phyloP scores from a whole-genome alignment of 352 stramenopile genomes.

The Phytophthora constricta region DNA sequence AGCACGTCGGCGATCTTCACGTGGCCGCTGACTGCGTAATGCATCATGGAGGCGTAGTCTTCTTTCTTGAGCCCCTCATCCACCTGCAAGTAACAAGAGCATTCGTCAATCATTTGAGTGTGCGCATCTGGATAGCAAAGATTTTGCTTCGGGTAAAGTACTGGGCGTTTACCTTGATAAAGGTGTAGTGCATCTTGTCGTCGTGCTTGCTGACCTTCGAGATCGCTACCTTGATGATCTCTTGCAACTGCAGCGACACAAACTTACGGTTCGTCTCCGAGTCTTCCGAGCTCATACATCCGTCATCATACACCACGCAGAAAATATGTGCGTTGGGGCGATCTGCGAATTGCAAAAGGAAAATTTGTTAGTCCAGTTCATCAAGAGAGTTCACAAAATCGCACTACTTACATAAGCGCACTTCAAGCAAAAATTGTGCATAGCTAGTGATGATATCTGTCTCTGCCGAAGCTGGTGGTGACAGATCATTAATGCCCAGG shows the following conservation, averaged over 20 bases:
- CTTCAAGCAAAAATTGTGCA: constrained; percentile 73
- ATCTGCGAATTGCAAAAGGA: constrained; percentile 39
- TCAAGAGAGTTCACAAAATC: not conserved
- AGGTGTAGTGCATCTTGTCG: constrained; percentile 83
- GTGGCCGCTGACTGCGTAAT: constrained; percentile 85
- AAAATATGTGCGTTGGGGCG: constrained; percentile 86
- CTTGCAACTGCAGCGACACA: constrained; percentile 80
- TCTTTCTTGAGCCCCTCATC: constrained; percentile 63
- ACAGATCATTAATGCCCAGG: constrained; percentile 84
- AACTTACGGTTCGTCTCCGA: constrained; percentile 77
- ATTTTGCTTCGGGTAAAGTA: not conserved
- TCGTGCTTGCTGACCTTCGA: constrained; percentile 81
- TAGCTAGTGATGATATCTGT: constrained; percentile 86
- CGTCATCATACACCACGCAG: constrained; percentile 86
- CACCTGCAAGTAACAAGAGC: constrained; percentile 40
- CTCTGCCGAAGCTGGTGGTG: constrained; percentile 82
- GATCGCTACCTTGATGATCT: constrained; percentile 88
- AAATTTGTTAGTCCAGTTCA: not conserved
- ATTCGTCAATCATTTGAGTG: not conserved
- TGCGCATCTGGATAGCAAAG: not conserved
- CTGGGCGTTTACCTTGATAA: constrained; percentile 71
- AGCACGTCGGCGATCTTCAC: constrained; percentile 82
- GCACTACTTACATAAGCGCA: constrained; percentile 67
- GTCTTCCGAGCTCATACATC: constrained; percentile 82
- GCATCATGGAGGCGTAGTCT: constrained; percentile 83